phyloP scores from a whole-genome alignment of 192 early-diverging fungal species.

The Entomortierella parvispora region DNA sequence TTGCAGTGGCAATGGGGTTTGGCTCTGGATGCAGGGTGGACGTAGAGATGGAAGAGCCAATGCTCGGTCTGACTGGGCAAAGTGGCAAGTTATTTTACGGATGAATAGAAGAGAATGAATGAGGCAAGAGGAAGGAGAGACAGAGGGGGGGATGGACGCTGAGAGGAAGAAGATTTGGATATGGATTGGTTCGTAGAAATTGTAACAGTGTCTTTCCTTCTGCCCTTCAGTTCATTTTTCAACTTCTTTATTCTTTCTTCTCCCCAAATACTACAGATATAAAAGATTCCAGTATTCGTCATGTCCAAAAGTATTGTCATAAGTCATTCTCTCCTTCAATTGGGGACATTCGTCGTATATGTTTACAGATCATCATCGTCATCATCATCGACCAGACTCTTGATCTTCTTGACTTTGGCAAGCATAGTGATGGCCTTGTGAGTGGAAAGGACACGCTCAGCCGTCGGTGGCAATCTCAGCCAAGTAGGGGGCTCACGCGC shows the following conservation, averaged over 20 bases:
- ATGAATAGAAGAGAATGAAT: too few relatives aligned
- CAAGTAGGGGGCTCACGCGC: constrained; percentile 96
- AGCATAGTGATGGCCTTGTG: constrained; percentile 80
- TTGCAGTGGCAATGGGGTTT: constrained; percentile 1
- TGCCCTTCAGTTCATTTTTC: neutral
- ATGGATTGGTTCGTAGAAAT: too few relatives aligned
- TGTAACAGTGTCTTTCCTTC: too few relatives aligned
- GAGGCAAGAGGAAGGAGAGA: too few relatives aligned
- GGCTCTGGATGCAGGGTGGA: constrained; percentile 36
- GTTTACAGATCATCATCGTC: constrained; percentile 61
- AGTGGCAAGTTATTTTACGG: constrained; percentile 3
- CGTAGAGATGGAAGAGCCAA: constrained; percentile 37
- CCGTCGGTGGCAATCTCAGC: constrained; percentile 94
- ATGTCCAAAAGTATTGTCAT: too few relatives aligned
- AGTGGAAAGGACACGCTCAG: constrained; percentile 90
- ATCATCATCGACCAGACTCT: constrained; percentile 83
- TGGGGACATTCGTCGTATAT: too few relatives aligned
- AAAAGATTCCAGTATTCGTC: neutral
- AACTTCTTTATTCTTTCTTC: neutral
- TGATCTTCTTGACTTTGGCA: constrained; percentile 88
- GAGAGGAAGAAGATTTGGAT: too few relatives aligned
- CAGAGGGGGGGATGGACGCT: too few relatives aligned
- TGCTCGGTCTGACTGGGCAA: constrained; percentile 14
- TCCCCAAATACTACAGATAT: neutral
- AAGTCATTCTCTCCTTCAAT: neutral